Evolutionary conservation across 1,139 yeast genomes (phyloP), one percentile per base, ranked within the genome.

Genomic region (Hyphopichia khmerensis): DNA sequence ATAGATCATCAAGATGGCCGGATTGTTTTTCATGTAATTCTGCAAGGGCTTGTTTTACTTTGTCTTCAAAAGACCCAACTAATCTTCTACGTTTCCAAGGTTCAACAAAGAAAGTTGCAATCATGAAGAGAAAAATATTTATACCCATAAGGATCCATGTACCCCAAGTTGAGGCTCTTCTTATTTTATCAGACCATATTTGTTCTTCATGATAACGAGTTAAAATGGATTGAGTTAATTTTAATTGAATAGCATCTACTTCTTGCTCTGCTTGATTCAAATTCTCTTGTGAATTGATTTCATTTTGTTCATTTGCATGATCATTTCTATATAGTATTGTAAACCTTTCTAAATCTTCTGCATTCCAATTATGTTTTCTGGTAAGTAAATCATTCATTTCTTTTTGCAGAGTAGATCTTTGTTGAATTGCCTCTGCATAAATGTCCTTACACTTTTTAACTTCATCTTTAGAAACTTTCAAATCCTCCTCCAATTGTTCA

Each of bases 101-200:
- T 65, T 95, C 99, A 39, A 95, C 80, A 0, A 90, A 74, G 51
- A 93, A 71, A 46, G 95, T 96, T 13, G 95, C 95, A 3, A 87
- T 69, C 4, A 90, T 56, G 52, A 95, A 90, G 34, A 95, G 64
- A 15, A 87, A 47, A 17, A 93, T 77, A 64, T 95, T 95, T 50
- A 90, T 77, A 1, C 91, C 95, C 96, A 90, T 90, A 40, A 95
- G 74, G 1, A 84, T 70, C 78, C 95, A 83, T 0, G 99, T 93
- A 1, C 98, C 99, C 96, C 96, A 95, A 0, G 99, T 91, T 9
- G 96, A 88, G 2, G 96, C 90, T 47, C 95, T 76, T 48, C 99
- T 72, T 46, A 93, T 93, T 62, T 91, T 91, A 64, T 95, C 99
- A 4, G 96, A 88, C 99, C 99, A 95, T 4, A 93, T 83, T 64